Percentiles rank a stretch among this genome's conserved stretches.
Evolutionary conservation across 768 basidiomycete species (phyloP).

Genomic region (Daedaleopsis nitida): DNA sequence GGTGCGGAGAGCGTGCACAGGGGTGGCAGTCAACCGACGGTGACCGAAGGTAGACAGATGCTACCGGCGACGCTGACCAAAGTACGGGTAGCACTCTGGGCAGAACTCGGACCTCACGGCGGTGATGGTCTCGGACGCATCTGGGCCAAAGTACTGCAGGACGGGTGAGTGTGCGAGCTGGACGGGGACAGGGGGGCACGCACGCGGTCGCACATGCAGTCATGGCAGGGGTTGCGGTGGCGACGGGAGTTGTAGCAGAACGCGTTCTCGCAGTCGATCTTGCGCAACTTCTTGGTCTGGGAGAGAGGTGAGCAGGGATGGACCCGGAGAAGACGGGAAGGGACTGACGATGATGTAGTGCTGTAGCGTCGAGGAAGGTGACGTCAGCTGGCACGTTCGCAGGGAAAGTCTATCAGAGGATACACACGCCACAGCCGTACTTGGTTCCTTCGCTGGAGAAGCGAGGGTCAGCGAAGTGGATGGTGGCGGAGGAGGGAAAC

Average conservation of each 20-base stretch:
- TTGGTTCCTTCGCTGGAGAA: constrained; percentile 67
- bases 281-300: constrained; percentile 52
- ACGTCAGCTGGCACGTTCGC: constrained; percentile 27
- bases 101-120: constrained; percentile 46
- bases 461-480: constrained; percentile 20
- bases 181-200: constrained; percentile 22
- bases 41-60: not conserved
- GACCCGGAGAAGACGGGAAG: constrained; percentile 12
- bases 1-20: not conserved
- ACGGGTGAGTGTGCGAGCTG: not conserved
- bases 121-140: constrained; percentile 62
- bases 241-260: constrained; percentile 43
- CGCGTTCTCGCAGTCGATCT: constrained; percentile 55
- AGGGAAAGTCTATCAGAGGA: constrained; percentile 5
- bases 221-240: constrained; percentile 43
- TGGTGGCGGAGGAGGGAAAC: constrained; percentile 17
- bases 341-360: constrained; percentile 72
- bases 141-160: constrained; percentile 74
- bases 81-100: constrained; percentile 34
- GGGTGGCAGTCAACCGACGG: not conserved
- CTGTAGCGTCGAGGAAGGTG: constrained; percentile 31
- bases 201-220: constrained; percentile 48
- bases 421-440: constrained; percentile 64
- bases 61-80: constrained; percentile 22
- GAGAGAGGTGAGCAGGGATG: constrained; percentile 13